Base-by-base conservation (phyloP, 2,329 filamentous ascomycete genomes). In the Arthroderma sp. region DNA sequence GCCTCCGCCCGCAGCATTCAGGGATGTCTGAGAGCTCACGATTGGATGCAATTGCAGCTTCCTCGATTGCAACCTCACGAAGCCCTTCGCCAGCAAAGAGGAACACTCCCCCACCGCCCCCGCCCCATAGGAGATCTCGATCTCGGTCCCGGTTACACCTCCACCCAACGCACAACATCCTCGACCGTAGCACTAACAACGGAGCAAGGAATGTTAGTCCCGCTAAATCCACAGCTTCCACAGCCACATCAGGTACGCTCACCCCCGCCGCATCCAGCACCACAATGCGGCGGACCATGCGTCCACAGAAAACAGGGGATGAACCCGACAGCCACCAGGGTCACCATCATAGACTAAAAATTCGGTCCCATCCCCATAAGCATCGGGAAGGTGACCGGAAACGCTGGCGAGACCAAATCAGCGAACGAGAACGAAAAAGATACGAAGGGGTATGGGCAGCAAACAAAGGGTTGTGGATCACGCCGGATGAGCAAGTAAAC, bases 401-500 rank as follows among this genome's bases (percentile, higher is more conserved):
- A 48, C 54, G 63, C 45, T 70, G 67, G 65, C 57, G 62, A 36
- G 61, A 62, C 39, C 61, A 64, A 46, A 53, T 71, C 8, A 67
- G 62, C 1, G 66, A 69, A 48, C 57, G 60, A 29, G 66, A 70
- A 45, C 60, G 67, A 32, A 71, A 68, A 49, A 58, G 67, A 42
- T 72, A 71, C 47, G 69, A 72, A 53, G 69, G 67, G 3, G 66
- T 72, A 4, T 72, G 69, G 67, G 69, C 68, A 29, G 68, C 68
- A 4, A 72, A 72, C 48, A 63, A 63, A 54, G 68, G 68, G 7
- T 38, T 56, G 30, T 44, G 49, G 10, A 40, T 49, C 3, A 29
- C 40, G 11, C 38, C 40, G 28, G 40, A 44, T 45, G 22, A 46
- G 38, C 36, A 42, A 32, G 42, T 43, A 8, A 44, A 47, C 6